Conservation (phyloP, 2,329 filamentous ascomycete genomes). For the Chaetomium globosum region DNA sequence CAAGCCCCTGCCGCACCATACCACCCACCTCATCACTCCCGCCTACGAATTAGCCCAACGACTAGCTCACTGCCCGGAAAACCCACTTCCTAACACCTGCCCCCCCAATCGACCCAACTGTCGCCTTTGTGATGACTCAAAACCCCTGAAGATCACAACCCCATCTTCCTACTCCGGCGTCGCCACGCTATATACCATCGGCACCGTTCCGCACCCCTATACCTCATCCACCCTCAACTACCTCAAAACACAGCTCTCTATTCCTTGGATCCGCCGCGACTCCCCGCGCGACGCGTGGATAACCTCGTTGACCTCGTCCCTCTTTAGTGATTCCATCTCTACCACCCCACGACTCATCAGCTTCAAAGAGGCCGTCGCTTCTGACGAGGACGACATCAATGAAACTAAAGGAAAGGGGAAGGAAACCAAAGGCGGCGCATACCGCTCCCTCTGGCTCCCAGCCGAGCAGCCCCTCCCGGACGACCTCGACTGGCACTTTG, state of each 20-base stretch:
- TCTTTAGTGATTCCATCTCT: constrained; percentile 65
- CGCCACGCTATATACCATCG: constrained; percentile 75
- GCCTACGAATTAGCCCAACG: constrained; percentile 73
- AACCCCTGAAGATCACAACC: constrained; percentile 67
- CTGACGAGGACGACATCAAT: constrained; percentile 45
- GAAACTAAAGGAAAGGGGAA: constrained; percentile 38
- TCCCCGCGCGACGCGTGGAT: constrained; percentile 81
- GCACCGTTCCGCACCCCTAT: constrained; percentile 87
- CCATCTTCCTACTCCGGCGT: constrained; percentile 71
- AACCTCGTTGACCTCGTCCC: constrained; percentile 66
- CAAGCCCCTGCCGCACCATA: constrained; percentile 76
- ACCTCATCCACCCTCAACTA: constrained; percentile 72
- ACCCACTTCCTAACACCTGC: constrained; percentile 74
- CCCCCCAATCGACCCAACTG: constrained; percentile 80
- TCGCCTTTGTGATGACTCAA: constrained; percentile 68
- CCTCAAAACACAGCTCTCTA: constrained; percentile 62
- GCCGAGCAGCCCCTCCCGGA: constrained; percentile 65
- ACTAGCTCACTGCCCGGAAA: constrained; percentile 73
- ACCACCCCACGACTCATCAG: constrained; percentile 67
- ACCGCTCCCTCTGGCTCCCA: constrained; percentile 75
- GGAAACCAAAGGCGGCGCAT: constrained; percentile 48
- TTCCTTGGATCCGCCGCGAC: constrained; percentile 66
- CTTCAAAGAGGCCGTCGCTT: constrained; percentile 81
- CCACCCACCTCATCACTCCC: constrained; percentile 69
- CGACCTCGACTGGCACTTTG: constrained; percentile 88